phyloP scores from a whole-genome alignment of 805 yeast species.

The Blastobotrys peoriensis region DNA sequence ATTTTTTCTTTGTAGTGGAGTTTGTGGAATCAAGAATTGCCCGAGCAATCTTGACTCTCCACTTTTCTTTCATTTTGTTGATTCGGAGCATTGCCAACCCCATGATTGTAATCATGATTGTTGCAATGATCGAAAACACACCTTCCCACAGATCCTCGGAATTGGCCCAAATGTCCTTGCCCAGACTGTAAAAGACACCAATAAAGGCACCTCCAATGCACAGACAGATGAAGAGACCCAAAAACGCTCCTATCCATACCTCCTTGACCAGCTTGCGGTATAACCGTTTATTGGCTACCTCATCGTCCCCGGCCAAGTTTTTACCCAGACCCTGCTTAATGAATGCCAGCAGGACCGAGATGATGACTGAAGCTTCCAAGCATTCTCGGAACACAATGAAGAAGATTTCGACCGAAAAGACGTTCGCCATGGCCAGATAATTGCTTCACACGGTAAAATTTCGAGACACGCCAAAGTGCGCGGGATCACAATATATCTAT shows the following conservation, averaged over 20 bases:
- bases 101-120: constrained; percentile 84
- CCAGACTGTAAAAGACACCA: constrained; percentile 81
- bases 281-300: constrained; percentile 30
- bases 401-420: constrained; percentile 63
- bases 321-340: constrained; percentile 78
- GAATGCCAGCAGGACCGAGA: constrained; percentile 87
- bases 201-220: constrained; percentile 88
- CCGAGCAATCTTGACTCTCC: constrained; percentile 91
- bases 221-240: constrained; percentile 75
- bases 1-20: constrained; percentile 31
- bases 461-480: no score
- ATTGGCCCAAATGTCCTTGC: constrained; percentile 74
- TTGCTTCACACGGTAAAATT: no score
- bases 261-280: constrained; percentile 65
- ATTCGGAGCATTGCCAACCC: constrained; percentile 95
- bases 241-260: constrained; percentile 76
- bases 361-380: constrained; percentile 84
- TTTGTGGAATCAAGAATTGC: constrained; percentile 61
- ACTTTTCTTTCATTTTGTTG: constrained; percentile 93
- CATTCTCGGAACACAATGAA: constrained; percentile 92
- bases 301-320: constrained; percentile 22
- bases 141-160: constrained; percentile 98
- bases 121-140: constrained; percentile 83
- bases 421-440: constrained; percentile 33
- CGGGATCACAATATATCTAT: no score